Percentiles rank a stretch among this genome's conserved stretches.
These are phyloP conservation scores for Ascochyta rabiei DNA, from an alignment of 2,329 filamentous ascomycete genomes.

Conservation along the genomic window DNA sequence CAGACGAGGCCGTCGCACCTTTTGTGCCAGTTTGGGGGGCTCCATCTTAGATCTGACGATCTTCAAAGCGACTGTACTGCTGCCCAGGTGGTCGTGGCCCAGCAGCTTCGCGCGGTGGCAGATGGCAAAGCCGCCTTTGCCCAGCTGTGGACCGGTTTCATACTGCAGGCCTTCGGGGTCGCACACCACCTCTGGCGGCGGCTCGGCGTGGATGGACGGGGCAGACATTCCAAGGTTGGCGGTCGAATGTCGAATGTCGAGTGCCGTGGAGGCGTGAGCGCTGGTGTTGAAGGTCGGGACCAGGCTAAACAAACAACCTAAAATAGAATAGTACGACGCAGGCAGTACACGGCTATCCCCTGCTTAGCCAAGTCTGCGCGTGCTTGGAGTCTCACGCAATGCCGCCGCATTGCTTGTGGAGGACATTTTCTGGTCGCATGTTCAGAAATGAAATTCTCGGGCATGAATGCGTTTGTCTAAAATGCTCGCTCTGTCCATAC, in stretches of 20 bases:
- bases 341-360: conserved; percentile 5
- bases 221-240: conserved; percentile 41
- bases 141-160: conserved; percentile 74
- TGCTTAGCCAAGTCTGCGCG: conserved; percentile 6
- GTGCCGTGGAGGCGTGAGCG: conserved; percentile 26
- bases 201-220: conserved; percentile 58
- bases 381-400: background rate
- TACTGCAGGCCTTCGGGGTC: conserved; percentile 76
- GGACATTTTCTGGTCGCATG: background rate
- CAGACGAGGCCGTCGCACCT: conserved; percentile 62
- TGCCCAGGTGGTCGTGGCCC: conserved; percentile 60
- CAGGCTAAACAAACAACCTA: conserved; percentile 21
- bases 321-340: conserved; percentile 1
- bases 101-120: conserved; percentile 75
- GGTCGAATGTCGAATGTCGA: conserved; percentile 31
- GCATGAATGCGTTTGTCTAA: background rate
- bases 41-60: conserved; percentile 83
- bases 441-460: background rate
- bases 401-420: background rate
- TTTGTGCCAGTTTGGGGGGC: conserved; percentile 80
- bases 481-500: background rate
- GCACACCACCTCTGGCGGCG: conserved; percentile 62
- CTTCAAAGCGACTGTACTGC: conserved; percentile 75
- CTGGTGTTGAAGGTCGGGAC: conserved; percentile 32
- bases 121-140: conserved; percentile 83